Evolutionary conservation across 2,329 filamentous ascomycete genomes (phyloP).

Genomic region (Penicillium brevicompactum): DNA sequence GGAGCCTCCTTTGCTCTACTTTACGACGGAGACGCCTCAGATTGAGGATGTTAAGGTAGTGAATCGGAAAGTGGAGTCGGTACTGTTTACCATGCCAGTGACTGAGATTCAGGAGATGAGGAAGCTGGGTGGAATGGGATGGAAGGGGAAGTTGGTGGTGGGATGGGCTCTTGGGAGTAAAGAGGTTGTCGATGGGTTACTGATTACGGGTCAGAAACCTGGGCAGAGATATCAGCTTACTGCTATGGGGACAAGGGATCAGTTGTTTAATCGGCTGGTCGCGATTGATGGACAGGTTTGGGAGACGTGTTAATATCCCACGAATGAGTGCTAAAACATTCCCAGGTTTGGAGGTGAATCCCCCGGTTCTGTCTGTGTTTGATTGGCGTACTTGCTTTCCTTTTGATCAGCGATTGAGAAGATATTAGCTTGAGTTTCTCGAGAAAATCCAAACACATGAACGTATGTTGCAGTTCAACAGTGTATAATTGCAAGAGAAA

Average conservation of each 20-base stretch:
- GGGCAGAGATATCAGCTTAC: constrained; percentile 65
- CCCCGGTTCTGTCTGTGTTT: background rate
- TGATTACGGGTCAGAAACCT: constrained; percentile 59
- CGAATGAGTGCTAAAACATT: constrained; percentile 22
- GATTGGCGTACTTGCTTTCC: background rate
- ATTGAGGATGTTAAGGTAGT: constrained; percentile 51
- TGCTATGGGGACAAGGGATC: constrained; percentile 71
- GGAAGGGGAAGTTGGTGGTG: constrained; percentile 81
- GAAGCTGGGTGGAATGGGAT: constrained; percentile 78
- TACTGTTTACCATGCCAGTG: constrained; percentile 69
- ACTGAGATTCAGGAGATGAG: constrained; percentile 71
- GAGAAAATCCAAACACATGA: background rate
- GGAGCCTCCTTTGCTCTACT: constrained; percentile 53
- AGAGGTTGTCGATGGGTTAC: constrained; percentile 73
- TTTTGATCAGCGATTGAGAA: too few relatives aligned
- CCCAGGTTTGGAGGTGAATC: constrained; percentile 27
- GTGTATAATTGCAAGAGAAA: too few relatives aligned
- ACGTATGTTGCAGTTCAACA: background rate
- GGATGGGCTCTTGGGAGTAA: constrained; percentile 72
- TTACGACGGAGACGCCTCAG: constrained; percentile 52
- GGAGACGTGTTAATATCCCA: constrained; percentile 65
- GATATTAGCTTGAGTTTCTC: background rate
- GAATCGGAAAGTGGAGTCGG: constrained; percentile 50
- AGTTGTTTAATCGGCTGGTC: constrained; percentile 77
- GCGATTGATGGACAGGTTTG: constrained; percentile 81